Evolutionary conservation across 73 alveolate genomes (phyloP), one percentile per base, ranked within the genome.

Genomic region (Symbiodinium pilosum): DNA sequence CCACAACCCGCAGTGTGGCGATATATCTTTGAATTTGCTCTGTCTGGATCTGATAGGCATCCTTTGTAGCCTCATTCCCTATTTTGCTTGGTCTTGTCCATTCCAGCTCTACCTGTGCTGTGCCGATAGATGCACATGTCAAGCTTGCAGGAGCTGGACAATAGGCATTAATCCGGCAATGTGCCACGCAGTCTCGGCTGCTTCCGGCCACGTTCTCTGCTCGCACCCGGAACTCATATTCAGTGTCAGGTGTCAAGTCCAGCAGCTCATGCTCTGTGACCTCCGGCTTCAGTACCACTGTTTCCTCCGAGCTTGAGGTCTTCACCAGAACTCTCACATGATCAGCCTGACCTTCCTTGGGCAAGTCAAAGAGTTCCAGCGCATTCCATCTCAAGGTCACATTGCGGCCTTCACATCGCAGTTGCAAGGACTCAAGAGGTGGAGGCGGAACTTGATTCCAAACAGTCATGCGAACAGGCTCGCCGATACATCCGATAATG

Each of bases 211-310:
- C 96, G 52, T 91, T 91, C 52, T 91, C 96, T 18, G 96, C 96
- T n/a, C 96, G 96, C 26, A 91, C 96, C 7, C 96, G 96, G 96
- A 91, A 91, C 52, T 91, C 96, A 41, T 91, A 91, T 40, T 91
- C 96, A 11, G 87, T 68, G 96, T 91, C 96, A 2, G 96, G 96
- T 14, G 28, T 91, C 81, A 91, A 38, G 64, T 91, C 87, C 32
- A 68, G 96, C 71, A 91, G 77, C 87, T 91, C 96, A 64, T 91
- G 96, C 96, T 91, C 96, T 64, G 96, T 91, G 88, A 91, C 96
- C 77, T 91, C 96, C 38, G 96, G 96, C 52, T 91, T 91, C 77
- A 91, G 87, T 6, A 91, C 96, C 42, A 91, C 77, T 43, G 96
- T 91, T 56, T 91, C 96, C 83, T 91, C 88, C 18, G 86, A 75